Evolutionary conservation across 108 stramenopile species (phyloP).

Genomic region (Phaeodactylum tricornutum): DNA sequence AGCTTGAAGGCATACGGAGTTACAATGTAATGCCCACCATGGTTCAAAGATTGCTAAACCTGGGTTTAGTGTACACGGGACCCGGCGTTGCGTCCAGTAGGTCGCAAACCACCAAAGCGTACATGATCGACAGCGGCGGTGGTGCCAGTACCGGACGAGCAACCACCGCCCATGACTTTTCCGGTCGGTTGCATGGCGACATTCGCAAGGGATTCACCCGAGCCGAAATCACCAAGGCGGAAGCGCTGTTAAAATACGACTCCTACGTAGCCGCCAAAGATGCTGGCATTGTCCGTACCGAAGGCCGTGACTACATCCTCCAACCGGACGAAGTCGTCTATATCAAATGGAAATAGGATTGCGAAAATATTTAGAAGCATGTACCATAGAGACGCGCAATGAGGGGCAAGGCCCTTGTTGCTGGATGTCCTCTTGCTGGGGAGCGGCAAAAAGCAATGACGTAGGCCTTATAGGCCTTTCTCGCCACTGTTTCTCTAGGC

Average conservation of each 20-base stretch:
- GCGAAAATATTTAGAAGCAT: too few relatives aligned
- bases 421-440: too few relatives aligned
- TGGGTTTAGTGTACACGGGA: conserved; percentile 43
- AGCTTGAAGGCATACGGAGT: too few relatives aligned
- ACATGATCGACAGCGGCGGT: conserved; percentile 18
- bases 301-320: conserved; percentile 83
- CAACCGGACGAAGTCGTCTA: conserved; percentile 80
- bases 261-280: conserved; percentile 70
- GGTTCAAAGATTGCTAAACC: conserved; percentile 31
- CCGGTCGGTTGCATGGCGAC: conserved; percentile 79
- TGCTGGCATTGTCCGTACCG: conserved; percentile 53
- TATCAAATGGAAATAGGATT: conserved; percentile 82
- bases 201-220: conserved; percentile 86
- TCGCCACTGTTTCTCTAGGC: too few relatives aligned
- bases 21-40: too few relatives aligned
- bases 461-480: too few relatives aligned
- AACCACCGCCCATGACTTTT: conserved; percentile 34
- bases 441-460: too few relatives aligned
- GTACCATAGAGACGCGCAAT: too few relatives aligned
- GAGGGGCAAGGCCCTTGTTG: too few relatives aligned
- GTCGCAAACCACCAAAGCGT: conserved; percentile 51
- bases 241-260: conserved; percentile 24
- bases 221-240: conserved; percentile 59
- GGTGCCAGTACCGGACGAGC: too few relatives aligned
- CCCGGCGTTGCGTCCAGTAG: conserved; percentile 54